Base-by-base conservation (phyloP, 805 yeast species). In the Ogataea philodendri region DNA sequence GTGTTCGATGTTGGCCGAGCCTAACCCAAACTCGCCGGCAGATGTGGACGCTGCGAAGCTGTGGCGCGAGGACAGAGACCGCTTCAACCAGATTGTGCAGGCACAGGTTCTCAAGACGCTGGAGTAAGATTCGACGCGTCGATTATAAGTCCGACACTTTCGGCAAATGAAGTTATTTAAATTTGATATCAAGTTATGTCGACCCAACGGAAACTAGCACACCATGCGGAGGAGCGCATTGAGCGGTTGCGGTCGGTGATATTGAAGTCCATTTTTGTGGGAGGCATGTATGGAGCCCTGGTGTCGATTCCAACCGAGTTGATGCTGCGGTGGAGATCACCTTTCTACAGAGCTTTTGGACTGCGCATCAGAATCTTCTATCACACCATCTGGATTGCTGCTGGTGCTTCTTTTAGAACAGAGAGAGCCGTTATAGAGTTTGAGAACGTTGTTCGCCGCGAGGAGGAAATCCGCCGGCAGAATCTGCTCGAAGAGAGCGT, bases 11-110 rank as follows among this genome's bases (percentile, higher is more conserved):
- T 70, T 93, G 42, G 95, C 97, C 16, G 96, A 93, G 61, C 97
- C 98, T 3, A 93, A 93, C 55, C 82, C 85, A 20, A 97, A 90
- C 60, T 84, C 95, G 51, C 97, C 97, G 8, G 98, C 98, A 32
- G 87, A 93, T 39, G 74, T 75, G 19, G 83, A 76, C 45, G 82
- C 81, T 1, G 77, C 84, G 51, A 88, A 88, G 60, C 70, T 93
- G 44, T 90, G 96, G 95, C 73, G 98, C 60, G 95, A 86, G 48
- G 69, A 86, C 58, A 71, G 89, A 39, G 73, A 65, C 3, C 81
- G 73, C 46, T 93, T 78, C 56, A 74, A 81, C 48, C 61, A 64
- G 38, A 74, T 72, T 32, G 93, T 93, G 5, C 72, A 77, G 43
- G 54, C 54, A 9, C 85, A 84, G 46, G 90, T 89, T 5, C 65